These are phyloP conservation scores for Neurospora intermedia DNA, from an alignment of 495 filamentous ascomycete genomes.

Conservation along the genomic window DNA sequence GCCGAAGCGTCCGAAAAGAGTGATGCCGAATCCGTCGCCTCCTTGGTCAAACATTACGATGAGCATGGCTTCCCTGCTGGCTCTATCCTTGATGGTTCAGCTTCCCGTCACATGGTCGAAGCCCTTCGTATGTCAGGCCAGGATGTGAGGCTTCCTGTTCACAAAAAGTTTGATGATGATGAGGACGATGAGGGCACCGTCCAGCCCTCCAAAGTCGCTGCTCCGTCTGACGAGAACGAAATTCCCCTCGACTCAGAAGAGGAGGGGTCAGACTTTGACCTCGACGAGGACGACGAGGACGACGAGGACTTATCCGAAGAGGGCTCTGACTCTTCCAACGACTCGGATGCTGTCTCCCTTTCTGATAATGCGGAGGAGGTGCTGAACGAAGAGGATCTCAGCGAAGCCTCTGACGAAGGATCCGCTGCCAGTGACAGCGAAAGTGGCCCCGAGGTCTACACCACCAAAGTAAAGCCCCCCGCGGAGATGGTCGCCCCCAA, in stretches of 20 bases:
- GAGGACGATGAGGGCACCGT: slow-evolving; percentile 13
- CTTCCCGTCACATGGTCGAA: slow-evolving; percentile 27
- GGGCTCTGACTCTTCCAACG: slow-evolving; percentile 14
- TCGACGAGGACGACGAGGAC: neutral
- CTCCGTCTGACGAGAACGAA: neutral
- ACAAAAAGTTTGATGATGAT: slow-evolving; percentile 23
- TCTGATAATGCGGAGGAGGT: neutral
- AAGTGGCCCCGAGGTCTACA: slow-evolving; percentile 4
- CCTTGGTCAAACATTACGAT: slow-evolving; percentile 32
- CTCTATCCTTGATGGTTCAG: slow-evolving; percentile 34
- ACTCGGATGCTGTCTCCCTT: slow-evolving; percentile 7
- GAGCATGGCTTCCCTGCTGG: slow-evolving; percentile 39
- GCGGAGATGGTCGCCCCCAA: neutral
- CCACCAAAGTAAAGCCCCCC: slow-evolving; percentile 1
- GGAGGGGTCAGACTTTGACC: slow-evolving; percentile 1
- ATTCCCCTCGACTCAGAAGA: neutral
- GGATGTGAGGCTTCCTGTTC: slow-evolving; percentile 20
- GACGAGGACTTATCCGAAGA: slow-evolving; percentile 5
- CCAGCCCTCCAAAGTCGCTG: neutral
- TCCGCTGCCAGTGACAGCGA: slow-evolving; percentile 9
- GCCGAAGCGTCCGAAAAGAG: slow-evolving; percentile 11
- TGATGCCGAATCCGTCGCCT: slow-evolving; percentile 20
- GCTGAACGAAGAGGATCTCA: neutral
- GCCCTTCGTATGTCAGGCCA: slow-evolving; percentile 17
- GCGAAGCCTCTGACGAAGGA: slow-evolving; percentile 8